A percentile compares a stretch with the other conserved stretches of the same genome.
Evolutionary conservation across 192 early-diverging fungal genomes (phyloP).

Genomic region (Podochytrium sp.): DNA sequence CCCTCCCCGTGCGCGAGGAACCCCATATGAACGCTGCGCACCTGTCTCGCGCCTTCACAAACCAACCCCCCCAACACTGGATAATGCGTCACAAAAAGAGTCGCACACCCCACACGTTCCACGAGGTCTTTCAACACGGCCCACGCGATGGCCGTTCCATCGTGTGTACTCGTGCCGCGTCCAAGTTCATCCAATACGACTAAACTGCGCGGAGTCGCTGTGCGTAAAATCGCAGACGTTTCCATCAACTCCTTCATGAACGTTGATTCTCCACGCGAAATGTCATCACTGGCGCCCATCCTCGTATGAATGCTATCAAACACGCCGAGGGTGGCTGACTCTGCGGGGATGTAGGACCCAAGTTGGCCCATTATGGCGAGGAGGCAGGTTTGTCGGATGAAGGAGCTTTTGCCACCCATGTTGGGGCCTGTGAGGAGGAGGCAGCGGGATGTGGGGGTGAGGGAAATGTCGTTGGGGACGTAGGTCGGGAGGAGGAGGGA

Average conservation of each 20-base stretch:
- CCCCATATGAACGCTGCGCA: conserved; percentile 46
- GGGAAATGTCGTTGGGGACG: conserved; percentile 67
- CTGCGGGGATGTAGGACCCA: conserved; percentile 73
- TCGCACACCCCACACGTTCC: conserved; percentile 48
- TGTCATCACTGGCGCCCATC: conserved; percentile 69
- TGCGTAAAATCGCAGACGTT: conserved; percentile 42
- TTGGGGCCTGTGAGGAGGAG: conserved; percentile 58
- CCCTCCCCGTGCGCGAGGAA: conserved; percentile 31
- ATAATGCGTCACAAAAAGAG: conserved; percentile 83
- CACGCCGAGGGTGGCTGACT: conserved; percentile 64
- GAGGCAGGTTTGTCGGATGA: conserved; percentile 47
- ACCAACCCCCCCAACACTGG: conserved; percentile 38
- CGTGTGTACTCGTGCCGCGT: conserved; percentile 76
- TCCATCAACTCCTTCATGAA: conserved; percentile 67
- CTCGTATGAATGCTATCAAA: conserved; percentile 73
- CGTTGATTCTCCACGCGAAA: conserved; percentile 68
- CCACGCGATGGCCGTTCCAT: conserved; percentile 78
- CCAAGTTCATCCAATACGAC: conserved; percentile 85
- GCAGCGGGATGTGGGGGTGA: conserved; percentile 29
- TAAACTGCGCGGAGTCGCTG: conserved; percentile 49
- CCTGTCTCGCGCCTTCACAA: conserved; percentile 2
- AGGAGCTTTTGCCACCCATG: conserved; percentile 72
- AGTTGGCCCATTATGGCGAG: conserved; percentile 69
- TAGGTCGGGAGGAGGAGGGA: conserved; percentile 57
- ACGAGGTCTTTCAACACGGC: conserved; percentile 65